phyloP scores from a whole-genome alignment of 768 basidiomycete genomes.

The Chalciporus pseudorubinellus region DNA sequence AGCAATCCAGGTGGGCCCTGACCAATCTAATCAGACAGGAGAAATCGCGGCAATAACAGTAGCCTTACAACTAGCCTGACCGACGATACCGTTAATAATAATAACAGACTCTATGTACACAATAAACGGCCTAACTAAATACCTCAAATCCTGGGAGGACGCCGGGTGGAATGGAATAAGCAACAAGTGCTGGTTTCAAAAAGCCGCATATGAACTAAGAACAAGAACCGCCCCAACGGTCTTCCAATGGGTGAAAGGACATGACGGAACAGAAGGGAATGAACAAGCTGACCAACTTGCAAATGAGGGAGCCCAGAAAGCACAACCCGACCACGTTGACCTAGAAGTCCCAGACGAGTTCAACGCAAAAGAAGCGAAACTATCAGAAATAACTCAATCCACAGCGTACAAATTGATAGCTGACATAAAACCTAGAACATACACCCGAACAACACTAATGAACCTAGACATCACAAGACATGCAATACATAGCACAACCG shows the following conservation, averaged over 20 bases:
- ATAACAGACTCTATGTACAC: slow-evolving; percentile 19
- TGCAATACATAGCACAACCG: background rate
- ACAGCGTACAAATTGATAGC: slow-evolving; percentile 14
- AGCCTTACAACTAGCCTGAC: background rate
- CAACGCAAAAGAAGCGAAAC: slow-evolving; percentile 2
- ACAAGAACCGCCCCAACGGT: no score
- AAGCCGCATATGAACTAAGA: no score
- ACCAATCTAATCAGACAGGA: no score
- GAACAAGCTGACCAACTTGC: slow-evolving; percentile 15
- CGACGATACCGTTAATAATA: background rate
- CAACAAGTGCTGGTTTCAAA: slow-evolving; percentile 14
- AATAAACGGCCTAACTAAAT: slow-evolving; percentile 10
- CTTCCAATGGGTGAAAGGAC: slow-evolving; percentile 30
- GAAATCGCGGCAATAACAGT: background rate
- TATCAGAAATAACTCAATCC: slow-evolving; percentile 1
- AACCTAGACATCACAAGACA: slow-evolving; percentile 2
- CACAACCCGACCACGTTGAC: background rate
- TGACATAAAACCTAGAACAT: slow-evolving; percentile 19
- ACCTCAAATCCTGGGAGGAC: slow-evolving; percentile 23
- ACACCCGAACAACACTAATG: background rate
- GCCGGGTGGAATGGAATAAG: slow-evolving; percentile 18
- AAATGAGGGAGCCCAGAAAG: slow-evolving; percentile 9
- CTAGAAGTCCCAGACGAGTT: no score
- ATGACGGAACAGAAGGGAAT: slow-evolving; percentile 18
- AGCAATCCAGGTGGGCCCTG: background rate